These are phyloP conservation scores for Knoxia roxburghii DNA, from an alignment of 257 asterid species.

Conservation along the genomic window DNA sequence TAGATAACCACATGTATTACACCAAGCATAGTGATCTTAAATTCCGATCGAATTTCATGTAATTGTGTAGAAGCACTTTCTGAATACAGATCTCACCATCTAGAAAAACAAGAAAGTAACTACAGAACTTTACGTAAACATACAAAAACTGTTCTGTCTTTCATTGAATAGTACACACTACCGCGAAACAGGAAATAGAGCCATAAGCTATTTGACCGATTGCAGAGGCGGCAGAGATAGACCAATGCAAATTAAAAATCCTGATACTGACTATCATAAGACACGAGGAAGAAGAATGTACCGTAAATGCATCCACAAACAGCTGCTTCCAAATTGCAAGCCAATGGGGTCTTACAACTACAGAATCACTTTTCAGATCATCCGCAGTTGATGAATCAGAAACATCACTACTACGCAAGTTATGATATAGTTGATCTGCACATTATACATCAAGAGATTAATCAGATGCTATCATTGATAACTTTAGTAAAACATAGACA, in stretches of 20 bases:
- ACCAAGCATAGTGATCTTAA: background rate
- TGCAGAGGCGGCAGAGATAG: background rate
- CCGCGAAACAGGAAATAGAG: background rate
- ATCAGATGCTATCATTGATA: background rate
- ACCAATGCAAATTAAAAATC: background rate
- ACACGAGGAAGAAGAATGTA: slow-evolving; percentile 20
- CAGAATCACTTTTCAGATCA: slow-evolving; percentile 19
- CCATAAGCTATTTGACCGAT: background rate
- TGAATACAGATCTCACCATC: background rate
- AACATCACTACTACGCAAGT: slow-evolving; percentile 35
- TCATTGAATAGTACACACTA: background rate
- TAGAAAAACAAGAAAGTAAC: background rate
- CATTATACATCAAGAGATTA: background rate
- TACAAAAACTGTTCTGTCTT: background rate
- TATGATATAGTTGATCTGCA: slow-evolving; percentile 38
- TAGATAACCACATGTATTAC: too few relatives aligned
- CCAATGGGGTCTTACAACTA: slow-evolving; percentile 31
- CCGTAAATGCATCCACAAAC: slow-evolving; percentile 58
- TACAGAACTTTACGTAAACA: background rate
- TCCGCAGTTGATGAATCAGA: slow-evolving; percentile 32
- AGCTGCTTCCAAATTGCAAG: slow-evolving; percentile 70
- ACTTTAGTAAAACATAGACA: background rate
- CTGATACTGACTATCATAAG: background rate
- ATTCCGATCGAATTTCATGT: background rate
- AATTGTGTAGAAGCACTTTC: background rate